Conservation (phyloP, 192 early-diverging fungal species). For the Globomyces pollinis-pini region DNA sequence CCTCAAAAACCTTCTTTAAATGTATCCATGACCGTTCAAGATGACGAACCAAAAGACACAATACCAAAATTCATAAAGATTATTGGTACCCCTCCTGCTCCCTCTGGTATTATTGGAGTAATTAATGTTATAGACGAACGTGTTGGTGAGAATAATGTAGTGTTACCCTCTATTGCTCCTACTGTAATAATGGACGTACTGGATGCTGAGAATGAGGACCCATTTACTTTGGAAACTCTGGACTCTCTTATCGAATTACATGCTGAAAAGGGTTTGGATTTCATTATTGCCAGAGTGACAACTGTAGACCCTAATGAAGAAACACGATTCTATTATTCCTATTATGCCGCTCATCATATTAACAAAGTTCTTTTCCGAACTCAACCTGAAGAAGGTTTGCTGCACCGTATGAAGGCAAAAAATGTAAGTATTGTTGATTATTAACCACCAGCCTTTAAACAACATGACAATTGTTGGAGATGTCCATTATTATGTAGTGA, state of each 20-base stretch:
- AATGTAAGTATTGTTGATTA: conserved; percentile 47
- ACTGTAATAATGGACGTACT: conserved; percentile 42
- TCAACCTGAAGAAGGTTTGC: conserved; percentile 63
- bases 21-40: too few relatives aligned
- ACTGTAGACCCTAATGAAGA: conserved; percentile 56
- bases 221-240: conserved; percentile 64
- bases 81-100: background rate
- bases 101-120: background rate
- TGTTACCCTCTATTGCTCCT: background rate
- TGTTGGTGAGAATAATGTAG: background rate
- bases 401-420: conserved; percentile 68
- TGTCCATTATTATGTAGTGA: conserved; percentile 55
- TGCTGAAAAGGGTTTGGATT: conserved; percentile 53
- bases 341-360: conserved; percentile 66
- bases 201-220: conserved; percentile 60
- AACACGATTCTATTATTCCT: conserved; percentile 48
- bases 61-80: background rate
- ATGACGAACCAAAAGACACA: background rate
- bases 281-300: conserved; percentile 59
- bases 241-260: conserved; percentile 48
- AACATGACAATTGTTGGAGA: conserved; percentile 68
- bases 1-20: too few relatives aligned
- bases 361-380: conserved; percentile 71
- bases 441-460: conserved; percentile 65
- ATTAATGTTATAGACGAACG: conserved; percentile 4